Percentiles rank a stretch among this genome's conserved stretches.
These are phyloP conservation scores for Luzula sylvatica DNA, from an alignment of 176 grass and related monocot genomes.

Conservation along the genomic window DNA sequence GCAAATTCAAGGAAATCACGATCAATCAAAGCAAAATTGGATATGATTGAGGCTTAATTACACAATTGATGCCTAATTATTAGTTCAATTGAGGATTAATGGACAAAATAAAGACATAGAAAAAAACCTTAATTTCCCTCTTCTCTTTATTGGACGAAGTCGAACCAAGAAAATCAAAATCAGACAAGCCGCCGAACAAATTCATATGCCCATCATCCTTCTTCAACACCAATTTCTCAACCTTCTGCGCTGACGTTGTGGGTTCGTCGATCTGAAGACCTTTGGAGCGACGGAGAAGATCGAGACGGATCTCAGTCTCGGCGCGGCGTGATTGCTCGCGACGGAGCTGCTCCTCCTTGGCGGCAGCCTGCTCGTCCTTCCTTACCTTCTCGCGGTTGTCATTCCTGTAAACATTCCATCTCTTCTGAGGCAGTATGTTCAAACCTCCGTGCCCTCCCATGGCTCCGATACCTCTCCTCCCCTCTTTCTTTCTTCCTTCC, in stretches of 20 bases:
- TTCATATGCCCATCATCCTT: conserved; percentile 45
- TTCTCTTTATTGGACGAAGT: conserved; percentile 29
- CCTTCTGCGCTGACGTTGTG: neutral
- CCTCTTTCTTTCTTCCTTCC: neutral
- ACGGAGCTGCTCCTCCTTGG: conserved; percentile 79
- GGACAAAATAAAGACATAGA: conserved; percentile 20
- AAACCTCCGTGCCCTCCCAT: conserved; percentile 96
- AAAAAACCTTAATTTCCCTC: conserved; percentile 24
- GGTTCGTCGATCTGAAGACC: conserved; percentile 18
- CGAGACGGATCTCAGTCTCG: conserved; percentile 56
- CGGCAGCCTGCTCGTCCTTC: conserved; percentile 66
- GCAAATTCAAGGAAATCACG: too few relatives aligned
- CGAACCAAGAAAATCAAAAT: conserved; percentile 51
- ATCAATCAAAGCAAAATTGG: too few relatives aligned
- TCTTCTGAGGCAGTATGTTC: conserved; percentile 95
- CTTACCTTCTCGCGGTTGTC: conserved; percentile 97
- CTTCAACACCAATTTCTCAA: neutral
- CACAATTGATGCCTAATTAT: too few relatives aligned
- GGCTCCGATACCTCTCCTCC: neutral
- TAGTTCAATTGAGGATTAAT: too few relatives aligned
- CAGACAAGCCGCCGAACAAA: conserved; percentile 40
- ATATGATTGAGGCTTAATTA: too few relatives aligned
- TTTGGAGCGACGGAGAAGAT: conserved; percentile 44
- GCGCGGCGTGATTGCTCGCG: conserved; percentile 67
- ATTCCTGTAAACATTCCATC: conserved; percentile 94